Conservation (phyloP, 177 flowering plant genomes). For the Vitis hybrid region DNA sequence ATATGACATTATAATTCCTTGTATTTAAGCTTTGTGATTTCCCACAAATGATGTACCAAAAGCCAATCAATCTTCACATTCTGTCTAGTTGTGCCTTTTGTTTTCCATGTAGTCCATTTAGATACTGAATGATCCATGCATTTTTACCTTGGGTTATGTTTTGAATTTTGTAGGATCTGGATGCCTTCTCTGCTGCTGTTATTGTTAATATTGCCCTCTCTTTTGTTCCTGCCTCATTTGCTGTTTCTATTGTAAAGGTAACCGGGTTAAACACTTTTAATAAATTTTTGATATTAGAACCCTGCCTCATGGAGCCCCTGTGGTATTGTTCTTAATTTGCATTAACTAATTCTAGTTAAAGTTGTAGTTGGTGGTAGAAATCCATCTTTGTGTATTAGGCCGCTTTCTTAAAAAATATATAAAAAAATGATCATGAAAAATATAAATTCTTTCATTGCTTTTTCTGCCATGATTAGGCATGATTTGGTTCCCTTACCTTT, state of each 20-base stretch:
- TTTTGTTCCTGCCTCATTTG: conserved; percentile 96
- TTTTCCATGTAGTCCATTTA: not conserved
- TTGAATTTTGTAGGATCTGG: conserved; percentile 71
- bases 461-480: too few relatives aligned
- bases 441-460: too few relatives aligned
- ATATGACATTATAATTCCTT: too few relatives aligned
- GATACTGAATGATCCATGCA: not conserved
- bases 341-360: not conserved
- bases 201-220: conserved; percentile 88
- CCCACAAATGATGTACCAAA: too few relatives aligned
- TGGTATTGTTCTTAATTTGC: not conserved
- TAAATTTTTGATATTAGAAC: not conserved
- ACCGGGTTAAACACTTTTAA: not conserved
- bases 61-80: not conserved
- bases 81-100: not conserved
- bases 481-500: too few relatives aligned
- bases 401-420: too few relatives aligned
- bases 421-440: too few relatives aligned
- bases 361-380: too few relatives aligned
- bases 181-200: conserved; percentile 92
- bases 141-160: not conserved
- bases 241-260: conserved; percentile 97
- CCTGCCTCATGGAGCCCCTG: not conserved
- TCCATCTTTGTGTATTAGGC: too few relatives aligned
- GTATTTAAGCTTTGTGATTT: too few relatives aligned